A percentile compares a stretch with the other conserved stretches of the same genome.
Evolutionary conservation across 2,329 filamentous ascomycete genomes (phyloP).

Genomic region (Aspergillus quadrilineatus): DNA sequence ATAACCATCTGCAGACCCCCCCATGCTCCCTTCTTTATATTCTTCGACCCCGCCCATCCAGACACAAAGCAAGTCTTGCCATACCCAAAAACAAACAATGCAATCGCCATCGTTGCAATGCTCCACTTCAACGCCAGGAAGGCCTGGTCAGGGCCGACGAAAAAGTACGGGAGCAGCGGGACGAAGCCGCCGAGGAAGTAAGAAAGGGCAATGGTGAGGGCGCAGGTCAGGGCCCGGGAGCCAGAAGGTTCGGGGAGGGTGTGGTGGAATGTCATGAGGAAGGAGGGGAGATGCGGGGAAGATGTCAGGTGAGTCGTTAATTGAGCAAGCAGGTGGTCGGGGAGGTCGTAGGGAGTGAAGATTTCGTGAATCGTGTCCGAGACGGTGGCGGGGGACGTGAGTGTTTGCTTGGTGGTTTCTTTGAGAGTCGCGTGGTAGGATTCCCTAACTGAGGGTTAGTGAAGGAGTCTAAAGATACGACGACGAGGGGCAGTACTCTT

Average conservation of each 20-base stretch:
- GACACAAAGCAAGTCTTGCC: constrained; percentile 47
- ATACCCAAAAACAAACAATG: constrained; percentile 53
- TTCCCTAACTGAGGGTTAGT: constrained; percentile 27
- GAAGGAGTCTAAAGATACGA: not conserved
- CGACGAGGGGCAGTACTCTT: constrained; percentile 29
- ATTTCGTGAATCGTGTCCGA: constrained; percentile 36
- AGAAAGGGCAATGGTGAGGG: constrained; percentile 41
- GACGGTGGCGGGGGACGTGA: constrained; percentile 31
- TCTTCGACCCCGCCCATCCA: constrained; percentile 36
- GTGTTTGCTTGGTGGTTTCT: constrained; percentile 34
- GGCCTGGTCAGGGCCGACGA: constrained; percentile 73
- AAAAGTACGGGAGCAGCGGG: constrained; percentile 56
- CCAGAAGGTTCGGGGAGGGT: constrained; percentile 39
- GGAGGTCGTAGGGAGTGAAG: constrained; percentile 42
- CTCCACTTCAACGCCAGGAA: constrained; percentile 67
- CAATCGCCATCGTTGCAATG: constrained; percentile 53
- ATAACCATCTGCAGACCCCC: constrained; percentile 42
- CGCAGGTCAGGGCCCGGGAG: constrained; percentile 39
- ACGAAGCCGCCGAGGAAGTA: constrained; percentile 48
- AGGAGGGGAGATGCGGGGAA: constrained; percentile 39
- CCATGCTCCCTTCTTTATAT: constrained; percentile 34
- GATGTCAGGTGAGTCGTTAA: constrained; percentile 37
- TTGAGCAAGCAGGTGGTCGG: constrained; percentile 34
- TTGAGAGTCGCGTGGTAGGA: constrained; percentile 42
- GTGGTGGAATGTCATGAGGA: constrained; percentile 46